A percentile compares a stretch with the other conserved stretches of the same genome.
Conservation (phyloP, 257 asterid genomes). For the Capsicum rhomboideum region DNA sequence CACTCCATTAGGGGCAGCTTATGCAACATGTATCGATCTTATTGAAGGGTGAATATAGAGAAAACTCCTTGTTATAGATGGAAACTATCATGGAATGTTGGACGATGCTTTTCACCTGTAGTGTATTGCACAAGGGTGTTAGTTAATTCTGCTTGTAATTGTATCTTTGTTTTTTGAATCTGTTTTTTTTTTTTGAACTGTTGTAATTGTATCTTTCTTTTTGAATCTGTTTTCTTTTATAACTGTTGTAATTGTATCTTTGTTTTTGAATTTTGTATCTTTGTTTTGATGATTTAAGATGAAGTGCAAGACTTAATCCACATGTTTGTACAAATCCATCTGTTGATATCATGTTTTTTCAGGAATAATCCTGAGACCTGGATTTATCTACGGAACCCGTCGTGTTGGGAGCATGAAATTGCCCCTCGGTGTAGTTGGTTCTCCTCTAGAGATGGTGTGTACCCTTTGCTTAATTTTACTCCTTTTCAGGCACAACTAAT, state of each 20-base stretch:
- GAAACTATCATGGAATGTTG: neutral
- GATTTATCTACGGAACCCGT: slow-evolving; percentile 91
- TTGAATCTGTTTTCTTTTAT: too few species aligned
- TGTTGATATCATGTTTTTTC: slow-evolving; percentile 5
- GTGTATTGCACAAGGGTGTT: neutral
- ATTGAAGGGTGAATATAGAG: neutral
- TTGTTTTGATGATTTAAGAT: neutral
- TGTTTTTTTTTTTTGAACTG: too few species aligned
- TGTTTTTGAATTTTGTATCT: too few species aligned
- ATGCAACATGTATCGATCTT: neutral
- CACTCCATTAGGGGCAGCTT: neutral
- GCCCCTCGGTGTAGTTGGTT: slow-evolving; percentile 86
- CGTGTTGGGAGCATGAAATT: slow-evolving; percentile 75
- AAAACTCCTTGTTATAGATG: neutral
- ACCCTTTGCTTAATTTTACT: neutral
- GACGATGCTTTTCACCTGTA: neutral
- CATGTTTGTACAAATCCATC: neutral
- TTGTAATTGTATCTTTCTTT: neutral
- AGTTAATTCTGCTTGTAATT: neutral
- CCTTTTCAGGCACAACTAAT: neutral
- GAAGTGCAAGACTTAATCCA: neutral
- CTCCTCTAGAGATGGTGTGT: slow-evolving; percentile 81
- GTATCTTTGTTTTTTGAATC: neutral
- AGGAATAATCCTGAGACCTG: slow-evolving; percentile 95
- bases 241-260: too few species aligned